Evolutionary conservation across 805 yeast species (phyloP), one percentile per base, ranked within the genome.

Genomic region (Candida nonsorbophila): DNA sequence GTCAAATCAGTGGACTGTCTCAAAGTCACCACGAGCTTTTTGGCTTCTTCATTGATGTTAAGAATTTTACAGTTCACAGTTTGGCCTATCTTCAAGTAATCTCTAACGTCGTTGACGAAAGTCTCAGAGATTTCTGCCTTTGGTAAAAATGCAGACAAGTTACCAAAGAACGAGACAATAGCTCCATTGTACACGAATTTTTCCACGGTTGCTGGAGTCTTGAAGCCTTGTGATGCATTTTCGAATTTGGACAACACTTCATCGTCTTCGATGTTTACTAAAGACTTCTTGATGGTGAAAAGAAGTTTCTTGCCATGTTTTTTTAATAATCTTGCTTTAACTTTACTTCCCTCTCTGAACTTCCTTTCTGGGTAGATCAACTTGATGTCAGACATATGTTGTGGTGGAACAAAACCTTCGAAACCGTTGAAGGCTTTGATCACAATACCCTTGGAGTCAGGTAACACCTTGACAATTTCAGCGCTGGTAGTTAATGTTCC

Each of bases 291-390:
- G 44, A 88, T 56, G 2, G 97, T 84, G 14, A 85, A 63, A 21
- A 63, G 56, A 24, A 87, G 60, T 27, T 68, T 72, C 18, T 59
- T 49, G 18, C 68, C 71, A 24, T 69, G 58, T 14, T 72, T 67
- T 30, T 58, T 67, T 41, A 85, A 55, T 8, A 86, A 72, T 58
- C 94, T 74, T 38, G 80, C 92, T 44, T 72, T 82, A 17, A 85
- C 84, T 42, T 79, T 82, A 24, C 81, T 64, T 7, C 96, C 97
- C 24, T 79, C 77, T 55, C 84, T 84, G 68, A 80, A 90, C 47
- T 86, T 85, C 64, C 92, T 74, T 58, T 92, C 97, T 5, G 98
- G 98, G 49, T 90, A 81, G 3, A 77, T 75, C 39, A 90, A 66
- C 50, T 77, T 80, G 34, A 83, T 70, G 54, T 92, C 99, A 42